Evolutionary conservation across 1,284 basidiomycete species (phyloP).

Genomic region (Earliella scabrosa): DNA sequence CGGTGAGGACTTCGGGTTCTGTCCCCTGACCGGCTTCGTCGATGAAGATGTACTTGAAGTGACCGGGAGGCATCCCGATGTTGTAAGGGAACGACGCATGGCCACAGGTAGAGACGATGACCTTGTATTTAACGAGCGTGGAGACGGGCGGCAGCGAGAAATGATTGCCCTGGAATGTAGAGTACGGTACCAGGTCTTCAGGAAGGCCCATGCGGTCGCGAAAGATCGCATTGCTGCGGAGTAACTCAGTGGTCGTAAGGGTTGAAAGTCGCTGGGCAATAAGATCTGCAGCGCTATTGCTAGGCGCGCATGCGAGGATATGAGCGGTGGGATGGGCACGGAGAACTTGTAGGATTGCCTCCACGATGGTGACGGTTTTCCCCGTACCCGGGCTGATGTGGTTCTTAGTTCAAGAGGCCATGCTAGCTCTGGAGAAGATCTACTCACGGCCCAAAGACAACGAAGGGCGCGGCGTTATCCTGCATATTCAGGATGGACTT

Average conservation of each 20-base stretch:
- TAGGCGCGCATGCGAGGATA: slow-evolving; percentile 67
- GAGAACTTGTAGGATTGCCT: slow-evolving; percentile 65
- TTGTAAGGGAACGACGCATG: slow-evolving; percentile 60
- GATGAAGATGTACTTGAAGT: slow-evolving; percentile 67
- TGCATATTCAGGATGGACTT: slow-evolving; percentile 49
- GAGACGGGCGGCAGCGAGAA: slow-evolving; percentile 51
- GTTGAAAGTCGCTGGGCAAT: slow-evolving; percentile 55
- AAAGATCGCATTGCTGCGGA: slow-evolving; percentile 69
- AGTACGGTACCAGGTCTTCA: slow-evolving; percentile 45
- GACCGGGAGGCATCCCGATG: slow-evolving; percentile 58
- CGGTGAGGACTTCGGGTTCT: slow-evolving; percentile 60
- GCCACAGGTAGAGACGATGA: slow-evolving; percentile 65
- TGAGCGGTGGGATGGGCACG: slow-evolving; percentile 43
- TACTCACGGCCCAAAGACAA: slow-evolving; percentile 71
- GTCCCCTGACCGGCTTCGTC: slow-evolving; percentile 71
- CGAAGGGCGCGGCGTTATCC: slow-evolving; percentile 56
- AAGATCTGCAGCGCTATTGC: slow-evolving; percentile 66
- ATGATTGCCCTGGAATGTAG: slow-evolving; percentile 43
- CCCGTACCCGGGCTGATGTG: slow-evolving; percentile 62
- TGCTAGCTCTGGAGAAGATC: too few relatives aligned
- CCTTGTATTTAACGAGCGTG: slow-evolving; percentile 49
- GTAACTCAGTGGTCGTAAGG: slow-evolving; percentile 46
- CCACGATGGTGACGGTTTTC: slow-evolving; percentile 71
- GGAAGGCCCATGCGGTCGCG: slow-evolving; percentile 50
- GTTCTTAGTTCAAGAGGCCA: too few relatives aligned